Percentiles rank a stretch among this genome's conserved stretches.
phyloP scores from a whole-genome alignment of 768 basidiomycete genomes.

The Boletus subcaerulescens region DNA sequence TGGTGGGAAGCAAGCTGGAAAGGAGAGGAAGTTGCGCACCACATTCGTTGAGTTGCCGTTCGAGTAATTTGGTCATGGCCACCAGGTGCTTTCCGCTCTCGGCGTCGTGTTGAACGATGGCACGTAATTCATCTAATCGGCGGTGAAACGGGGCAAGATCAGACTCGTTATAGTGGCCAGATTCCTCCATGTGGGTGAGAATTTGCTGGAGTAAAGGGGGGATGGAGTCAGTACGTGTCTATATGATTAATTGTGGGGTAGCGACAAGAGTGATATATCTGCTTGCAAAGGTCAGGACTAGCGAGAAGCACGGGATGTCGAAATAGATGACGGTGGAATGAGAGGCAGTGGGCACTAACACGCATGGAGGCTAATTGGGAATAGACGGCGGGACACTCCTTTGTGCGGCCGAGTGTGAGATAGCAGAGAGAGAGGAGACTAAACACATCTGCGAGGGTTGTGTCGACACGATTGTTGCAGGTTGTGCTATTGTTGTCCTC shows the following conservation, averaged over 20 bases:
- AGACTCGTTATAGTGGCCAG: constrained; percentile 87
- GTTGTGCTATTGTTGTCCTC: constrained; percentile 62
- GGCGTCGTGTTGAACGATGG: constrained; percentile 81
- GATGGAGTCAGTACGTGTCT: constrained; percentile 26
- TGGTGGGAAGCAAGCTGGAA: neutral
- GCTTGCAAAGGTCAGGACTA: constrained; percentile 24
- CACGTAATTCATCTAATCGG: constrained; percentile 76
- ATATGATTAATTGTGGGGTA: constrained; percentile 15
- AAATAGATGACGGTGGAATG: neutral
- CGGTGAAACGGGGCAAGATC: constrained; percentile 87
- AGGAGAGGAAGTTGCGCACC: constrained; percentile 50
- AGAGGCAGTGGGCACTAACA: constrained; percentile 51
- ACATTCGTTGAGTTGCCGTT: constrained; percentile 88
- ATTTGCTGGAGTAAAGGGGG: constrained; percentile 66
- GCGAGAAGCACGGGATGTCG: constrained; percentile 4
- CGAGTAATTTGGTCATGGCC: constrained; percentile 84
- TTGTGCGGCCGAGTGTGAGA: constrained; percentile 94
- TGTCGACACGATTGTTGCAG: constrained; percentile 90
- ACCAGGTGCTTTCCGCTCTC: constrained; percentile 80
- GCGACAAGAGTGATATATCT: constrained; percentile 16
- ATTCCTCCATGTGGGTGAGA: constrained; percentile 93
- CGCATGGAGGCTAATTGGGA: constrained; percentile 95
- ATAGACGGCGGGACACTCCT: constrained; percentile 92
- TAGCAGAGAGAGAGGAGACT: constrained; percentile 94
- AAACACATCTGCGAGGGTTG: constrained; percentile 94